A percentile compares a stretch with the other conserved stretches of the same genome.
These are phyloP conservation scores for Penicillium decumbens DNA, from an alignment of 2,329 filamentous ascomycete species.

Conservation along the genomic window DNA sequence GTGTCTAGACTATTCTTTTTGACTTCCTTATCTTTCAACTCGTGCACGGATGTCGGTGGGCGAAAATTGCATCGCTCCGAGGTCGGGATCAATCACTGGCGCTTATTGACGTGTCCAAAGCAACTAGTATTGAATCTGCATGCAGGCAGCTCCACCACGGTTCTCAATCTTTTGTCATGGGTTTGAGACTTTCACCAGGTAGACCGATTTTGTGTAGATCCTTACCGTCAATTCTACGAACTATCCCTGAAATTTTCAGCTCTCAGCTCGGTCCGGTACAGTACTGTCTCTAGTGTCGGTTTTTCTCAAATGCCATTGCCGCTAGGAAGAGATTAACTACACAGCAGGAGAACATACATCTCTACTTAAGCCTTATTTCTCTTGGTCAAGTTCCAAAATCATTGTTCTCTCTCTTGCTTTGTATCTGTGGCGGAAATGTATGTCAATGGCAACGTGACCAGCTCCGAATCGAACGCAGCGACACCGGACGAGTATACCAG, in stretches of 20 bases:
- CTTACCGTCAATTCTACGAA: neutral
- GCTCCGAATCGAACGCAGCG: neutral
- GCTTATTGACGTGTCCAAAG: neutral
- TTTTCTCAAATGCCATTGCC: neutral
- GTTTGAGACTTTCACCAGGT: neutral
- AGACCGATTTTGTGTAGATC: neutral
- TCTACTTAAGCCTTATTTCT: neutral
- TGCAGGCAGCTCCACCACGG: neutral
- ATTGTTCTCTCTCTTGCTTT: neutral
- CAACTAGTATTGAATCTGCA: neutral
- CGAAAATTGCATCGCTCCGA: neutral
- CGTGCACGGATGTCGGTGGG: neutral
- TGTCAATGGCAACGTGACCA: neutral
- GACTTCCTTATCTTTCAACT: neutral
- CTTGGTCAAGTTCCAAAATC: neutral
- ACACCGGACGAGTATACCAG: neutral
- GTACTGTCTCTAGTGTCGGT: neutral
- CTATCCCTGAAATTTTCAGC: neutral
- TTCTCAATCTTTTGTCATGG: neutral
- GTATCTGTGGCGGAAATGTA: neutral
- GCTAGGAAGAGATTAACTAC: neutral
- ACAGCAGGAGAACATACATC: neutral
- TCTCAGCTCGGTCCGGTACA: neutral
- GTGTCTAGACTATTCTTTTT: neutral
- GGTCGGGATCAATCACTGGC: neutral